These are phyloP conservation scores for Pseudophaeomoniella oleicola DNA, from an alignment of 2,329 filamentous ascomycete species.

Conservation along the genomic window DNA sequence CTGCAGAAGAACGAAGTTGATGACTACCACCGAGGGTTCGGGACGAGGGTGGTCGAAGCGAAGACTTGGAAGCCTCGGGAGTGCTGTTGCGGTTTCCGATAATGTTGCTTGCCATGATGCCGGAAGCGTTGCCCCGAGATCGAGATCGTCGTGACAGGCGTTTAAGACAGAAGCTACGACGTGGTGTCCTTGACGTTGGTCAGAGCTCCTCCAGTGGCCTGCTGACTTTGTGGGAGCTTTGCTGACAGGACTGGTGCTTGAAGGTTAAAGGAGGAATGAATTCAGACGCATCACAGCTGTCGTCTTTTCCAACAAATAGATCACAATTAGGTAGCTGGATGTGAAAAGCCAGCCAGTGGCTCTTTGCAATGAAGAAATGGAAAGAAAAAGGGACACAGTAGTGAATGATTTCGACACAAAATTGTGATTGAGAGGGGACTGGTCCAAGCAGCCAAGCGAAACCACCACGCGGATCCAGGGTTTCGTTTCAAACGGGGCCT, in stretches of 20 bases:
- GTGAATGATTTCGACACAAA: background rate
- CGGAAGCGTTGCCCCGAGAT: background rate
- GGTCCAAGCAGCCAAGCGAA: too few species aligned
- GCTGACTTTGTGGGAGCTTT: slow-evolving; percentile 1
- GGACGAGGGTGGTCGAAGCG: slow-evolving; percentile 70
- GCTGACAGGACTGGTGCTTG: background rate
- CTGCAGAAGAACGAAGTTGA: slow-evolving; percentile 85
- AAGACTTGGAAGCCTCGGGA: slow-evolving; percentile 72
- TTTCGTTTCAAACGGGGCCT: too few species aligned
- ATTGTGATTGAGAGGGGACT: background rate
- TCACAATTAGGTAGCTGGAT: background rate
- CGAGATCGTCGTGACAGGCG: background rate
- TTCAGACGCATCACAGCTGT: background rate
- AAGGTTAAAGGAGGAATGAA: background rate
- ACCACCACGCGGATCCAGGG: too few species aligned
- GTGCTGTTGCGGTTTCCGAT: slow-evolving; percentile 91
- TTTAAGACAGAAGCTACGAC: too few species aligned
- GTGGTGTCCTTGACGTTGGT: background rate
- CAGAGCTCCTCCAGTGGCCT: slow-evolving; percentile 1
- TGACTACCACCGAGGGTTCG: slow-evolving; percentile 64
- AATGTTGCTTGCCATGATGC: slow-evolving; percentile 47
- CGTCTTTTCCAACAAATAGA: background rate
- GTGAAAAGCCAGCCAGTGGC: background rate
- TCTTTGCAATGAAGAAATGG: background rate
- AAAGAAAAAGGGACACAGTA: background rate